Evolutionary conservation across 2,329 filamentous ascomycete genomes (phyloP).

Genomic region (Teratosphaeria epicoccoides): DNA sequence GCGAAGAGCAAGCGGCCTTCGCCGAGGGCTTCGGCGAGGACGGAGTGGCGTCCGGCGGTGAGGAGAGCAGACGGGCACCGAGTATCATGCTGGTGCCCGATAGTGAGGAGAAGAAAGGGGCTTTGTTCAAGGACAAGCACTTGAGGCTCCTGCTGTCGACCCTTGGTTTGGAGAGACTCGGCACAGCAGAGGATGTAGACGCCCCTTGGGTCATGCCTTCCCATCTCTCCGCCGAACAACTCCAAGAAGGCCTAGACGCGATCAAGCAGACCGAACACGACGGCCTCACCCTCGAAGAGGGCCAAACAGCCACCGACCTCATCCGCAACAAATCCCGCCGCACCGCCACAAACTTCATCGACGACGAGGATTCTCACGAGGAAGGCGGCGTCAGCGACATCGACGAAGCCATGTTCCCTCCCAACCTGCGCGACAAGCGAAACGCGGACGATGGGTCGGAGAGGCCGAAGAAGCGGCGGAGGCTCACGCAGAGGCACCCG

Average conservation of each 20-base stretch:
- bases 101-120: conserved; percentile 54
- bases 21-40: conserved; percentile 27
- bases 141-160: conserved; percentile 75
- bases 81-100: conserved; percentile 51
- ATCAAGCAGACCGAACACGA: conserved; percentile 71
- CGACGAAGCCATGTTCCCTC: conserved; percentile 21
- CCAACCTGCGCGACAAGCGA: conserved; percentile 17
- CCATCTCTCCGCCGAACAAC: conserved; percentile 49
- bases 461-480: conserved; percentile 50
- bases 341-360: conserved; percentile 46
- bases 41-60: conserved; percentile 4
- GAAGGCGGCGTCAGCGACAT: conserved; percentile 9
- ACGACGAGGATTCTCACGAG: conserved; percentile 36
- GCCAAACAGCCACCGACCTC: conserved; percentile 62
- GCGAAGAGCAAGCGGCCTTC: conserved; percentile 56
- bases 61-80: conserved; percentile 26
- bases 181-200: conserved; percentile 60
- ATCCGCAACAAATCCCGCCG: conserved; percentile 56
- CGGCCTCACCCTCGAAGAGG: conserved; percentile 67
- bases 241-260: conserved; percentile 58
- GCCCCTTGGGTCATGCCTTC: conserved; percentile 70
- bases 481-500: conserved; percentile 39
- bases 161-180: conserved; percentile 56
- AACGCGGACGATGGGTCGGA: conserved; percentile 25
- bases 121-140: conserved; percentile 82